Conservation (phyloP, 768 basidiomycete genomes). For the Dioszegia hungarica region DNA sequence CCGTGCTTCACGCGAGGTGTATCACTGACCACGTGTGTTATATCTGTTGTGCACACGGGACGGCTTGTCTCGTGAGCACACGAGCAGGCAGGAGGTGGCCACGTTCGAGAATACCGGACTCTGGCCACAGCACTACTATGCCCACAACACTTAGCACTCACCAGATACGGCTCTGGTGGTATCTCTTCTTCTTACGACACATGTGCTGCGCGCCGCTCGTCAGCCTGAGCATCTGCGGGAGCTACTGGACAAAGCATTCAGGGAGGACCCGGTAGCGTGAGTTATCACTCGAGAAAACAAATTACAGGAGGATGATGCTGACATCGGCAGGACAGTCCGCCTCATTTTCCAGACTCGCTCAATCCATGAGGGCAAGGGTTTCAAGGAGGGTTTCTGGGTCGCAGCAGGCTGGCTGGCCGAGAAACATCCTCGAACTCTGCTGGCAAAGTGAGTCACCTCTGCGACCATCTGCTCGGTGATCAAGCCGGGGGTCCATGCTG, state of each 20-base stretch:
- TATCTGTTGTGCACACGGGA: too few species aligned
- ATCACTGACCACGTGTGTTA: too few species aligned
- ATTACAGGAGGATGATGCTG: too few species aligned
- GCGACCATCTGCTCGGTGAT: too few species aligned
- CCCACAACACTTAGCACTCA: too few species aligned
- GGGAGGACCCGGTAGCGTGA: constrained; percentile 53
- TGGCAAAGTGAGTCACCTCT: constrained; percentile 57
- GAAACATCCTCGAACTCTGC: constrained; percentile 65
- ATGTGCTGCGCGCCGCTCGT: constrained; percentile 10
- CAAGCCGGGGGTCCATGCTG: too few species aligned
- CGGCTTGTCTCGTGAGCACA: too few species aligned
- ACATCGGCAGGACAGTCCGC: constrained; percentile 54
- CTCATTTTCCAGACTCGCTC: constrained; percentile 66
- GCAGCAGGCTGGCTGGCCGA: constrained; percentile 65
- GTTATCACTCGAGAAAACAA: background rate
- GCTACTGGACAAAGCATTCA: constrained; percentile 57
- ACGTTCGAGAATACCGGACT: too few species aligned
- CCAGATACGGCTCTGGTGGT: constrained; percentile 27
- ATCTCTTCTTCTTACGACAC: constrained; percentile 20
- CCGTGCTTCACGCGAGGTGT: too few species aligned
- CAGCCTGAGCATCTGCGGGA: constrained; percentile 1
- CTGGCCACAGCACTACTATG: background rate
- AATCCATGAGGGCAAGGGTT: constrained; percentile 62
- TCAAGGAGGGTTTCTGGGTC: constrained; percentile 60
- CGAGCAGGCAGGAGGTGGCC: too few species aligned